A percentile compares a stretch with the other conserved stretches of the same genome.
Evolutionary conservation across 108 stramenopile genomes (phyloP).

Genomic region (Tribonema minus): DNA sequence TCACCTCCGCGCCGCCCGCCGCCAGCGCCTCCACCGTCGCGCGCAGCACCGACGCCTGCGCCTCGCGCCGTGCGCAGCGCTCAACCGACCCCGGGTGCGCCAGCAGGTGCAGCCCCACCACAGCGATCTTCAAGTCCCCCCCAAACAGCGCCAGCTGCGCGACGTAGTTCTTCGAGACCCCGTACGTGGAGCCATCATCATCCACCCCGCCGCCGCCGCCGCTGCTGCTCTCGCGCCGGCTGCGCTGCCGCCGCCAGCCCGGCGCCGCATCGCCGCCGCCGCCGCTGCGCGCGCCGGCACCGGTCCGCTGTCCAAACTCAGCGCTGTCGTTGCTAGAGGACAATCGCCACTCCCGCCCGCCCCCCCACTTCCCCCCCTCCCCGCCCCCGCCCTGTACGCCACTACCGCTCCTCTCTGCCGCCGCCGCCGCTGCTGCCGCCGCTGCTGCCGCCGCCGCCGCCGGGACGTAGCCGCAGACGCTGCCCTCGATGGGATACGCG

Average conservation of each 20-base stretch:
- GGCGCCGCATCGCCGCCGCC: not conserved
- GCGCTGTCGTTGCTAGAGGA: no score
- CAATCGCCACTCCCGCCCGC: no score
- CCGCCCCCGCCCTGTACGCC: no score
- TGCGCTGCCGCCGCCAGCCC: no score
- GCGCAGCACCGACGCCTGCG: constrained; percentile 1
- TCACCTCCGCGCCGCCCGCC: not conserved
- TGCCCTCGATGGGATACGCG: not conserved
- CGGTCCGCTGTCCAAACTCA: no score
- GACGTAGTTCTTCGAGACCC: not conserved
- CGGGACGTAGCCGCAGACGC: not conserved
- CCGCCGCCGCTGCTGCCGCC: no score
- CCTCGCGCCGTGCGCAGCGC: not conserved
- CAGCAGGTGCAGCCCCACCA: constrained; percentile 1
- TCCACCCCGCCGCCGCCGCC: no score
- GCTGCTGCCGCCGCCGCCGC: not conserved
- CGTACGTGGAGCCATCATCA: no score
- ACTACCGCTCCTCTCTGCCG: no score
- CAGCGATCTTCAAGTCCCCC: not conserved
- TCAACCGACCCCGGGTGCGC: not conserved
- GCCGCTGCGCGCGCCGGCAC: not conserved
- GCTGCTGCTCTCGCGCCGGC: no score
- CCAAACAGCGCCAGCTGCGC: not conserved
- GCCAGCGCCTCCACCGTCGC: not conserved
- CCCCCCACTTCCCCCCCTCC: no score